phyloP scores from a whole-genome alignment of 768 basidiomycete species.

The Mycena filopes region DNA sequence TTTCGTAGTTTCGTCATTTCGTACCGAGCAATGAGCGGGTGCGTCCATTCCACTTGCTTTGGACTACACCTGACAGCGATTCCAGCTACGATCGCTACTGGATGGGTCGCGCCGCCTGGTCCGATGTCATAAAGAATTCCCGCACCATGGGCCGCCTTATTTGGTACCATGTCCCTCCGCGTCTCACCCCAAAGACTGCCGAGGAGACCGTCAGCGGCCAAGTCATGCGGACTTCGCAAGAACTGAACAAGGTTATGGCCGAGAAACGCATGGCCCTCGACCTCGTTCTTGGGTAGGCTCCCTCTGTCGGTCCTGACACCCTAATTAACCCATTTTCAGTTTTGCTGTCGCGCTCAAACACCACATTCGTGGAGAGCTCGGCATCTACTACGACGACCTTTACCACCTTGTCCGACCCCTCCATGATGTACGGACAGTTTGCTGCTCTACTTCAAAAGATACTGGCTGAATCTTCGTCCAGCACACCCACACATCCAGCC shows the following conservation, averaged over 20 bases:
- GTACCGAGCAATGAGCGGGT: conserved; percentile 72
- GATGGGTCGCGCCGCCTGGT: conserved; percentile 66
- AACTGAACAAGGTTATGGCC: conserved; percentile 62
- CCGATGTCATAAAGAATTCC: conserved; percentile 62
- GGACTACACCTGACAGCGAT: background rate
- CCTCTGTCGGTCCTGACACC: background rate
- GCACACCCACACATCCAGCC: conserved; percentile 47
- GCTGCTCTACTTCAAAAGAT: background rate
- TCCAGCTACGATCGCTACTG: conserved; percentile 72
- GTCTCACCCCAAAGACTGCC: conserved; percentile 51
- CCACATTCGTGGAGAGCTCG: conserved; percentile 69
- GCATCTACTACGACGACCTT: conserved; percentile 71
- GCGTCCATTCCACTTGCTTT: conserved; percentile 29
- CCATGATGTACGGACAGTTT: conserved; percentile 57
- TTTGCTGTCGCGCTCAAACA: conserved; percentile 70
- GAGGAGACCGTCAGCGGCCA: conserved; percentile 48
- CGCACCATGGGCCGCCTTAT: conserved; percentile 63
- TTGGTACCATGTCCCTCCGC: conserved; percentile 71
- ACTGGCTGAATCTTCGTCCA: conserved; percentile 25
- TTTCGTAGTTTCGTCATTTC: conserved; percentile 79
- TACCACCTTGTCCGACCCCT: conserved; percentile 67
- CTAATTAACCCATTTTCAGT: conserved; percentile 39
- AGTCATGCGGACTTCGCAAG: conserved; percentile 48
- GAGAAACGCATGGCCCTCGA: conserved; percentile 72
- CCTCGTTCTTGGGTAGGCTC: conserved; percentile 63